Conservation (phyloP, 2,329 filamentous ascomycete genomes). For the Penicillium hesseltinei region DNA sequence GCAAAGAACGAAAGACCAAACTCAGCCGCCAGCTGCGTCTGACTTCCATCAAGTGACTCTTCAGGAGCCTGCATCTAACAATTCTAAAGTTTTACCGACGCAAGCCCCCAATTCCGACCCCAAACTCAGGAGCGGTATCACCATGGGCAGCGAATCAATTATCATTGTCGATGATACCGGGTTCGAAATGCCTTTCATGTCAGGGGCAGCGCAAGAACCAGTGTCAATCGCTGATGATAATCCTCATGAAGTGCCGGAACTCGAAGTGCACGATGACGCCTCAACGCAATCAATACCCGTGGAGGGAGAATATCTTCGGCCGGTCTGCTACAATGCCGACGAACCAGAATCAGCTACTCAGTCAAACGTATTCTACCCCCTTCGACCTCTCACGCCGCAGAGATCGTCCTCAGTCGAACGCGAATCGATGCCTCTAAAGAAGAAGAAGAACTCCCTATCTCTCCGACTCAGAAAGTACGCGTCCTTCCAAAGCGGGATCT, state of each 20-base stretch:
- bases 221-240: neutral
- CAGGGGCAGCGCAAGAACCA: conserved; percentile 33
- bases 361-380: conserved; percentile 17
- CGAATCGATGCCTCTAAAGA: conserved; percentile 22
- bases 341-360: conserved; percentile 10
- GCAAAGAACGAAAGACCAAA: conserved; percentile 10
- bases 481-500: conserved; percentile 46
- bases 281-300: conserved; percentile 24
- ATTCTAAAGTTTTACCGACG: conserved; percentile 2
- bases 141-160: conserved; percentile 82
- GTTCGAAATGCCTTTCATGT: conserved; percentile 39
- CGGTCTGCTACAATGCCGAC: conserved; percentile 30
- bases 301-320: conserved; percentile 29
- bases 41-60: conserved; percentile 7
- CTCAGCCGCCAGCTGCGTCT: conserved; percentile 5
- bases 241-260: neutral
- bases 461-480: conserved; percentile 45
- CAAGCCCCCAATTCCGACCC: conserved; percentile 26
- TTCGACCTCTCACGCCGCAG: conserved; percentile 19
- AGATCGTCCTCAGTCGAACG: conserved; percentile 32
- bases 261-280: conserved; percentile 2
- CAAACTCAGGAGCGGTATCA: conserved; percentile 57
- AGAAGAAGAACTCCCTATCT: conserved; percentile 31
- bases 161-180: conserved; percentile 73
- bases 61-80: conserved; percentile 3